These are phyloP conservation scores for Suillus cothurnatus DNA, from an alignment of 768 basidiomycete genomes.

Conservation along the genomic window DNA sequence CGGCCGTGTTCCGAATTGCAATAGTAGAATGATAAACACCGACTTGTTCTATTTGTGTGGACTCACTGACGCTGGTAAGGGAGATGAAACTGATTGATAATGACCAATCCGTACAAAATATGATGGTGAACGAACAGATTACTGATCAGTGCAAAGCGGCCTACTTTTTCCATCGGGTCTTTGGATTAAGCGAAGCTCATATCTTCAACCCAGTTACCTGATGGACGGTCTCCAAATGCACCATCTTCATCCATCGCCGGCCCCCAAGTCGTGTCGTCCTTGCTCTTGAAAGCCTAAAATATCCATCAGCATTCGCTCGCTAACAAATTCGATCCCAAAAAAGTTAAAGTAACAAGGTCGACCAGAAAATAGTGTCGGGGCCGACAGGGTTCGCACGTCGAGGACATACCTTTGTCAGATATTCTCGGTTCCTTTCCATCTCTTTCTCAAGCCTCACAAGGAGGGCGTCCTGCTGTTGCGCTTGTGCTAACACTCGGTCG, in stretches of 20 bases:
- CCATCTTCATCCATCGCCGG: constrained; percentile 30
- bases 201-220: constrained; percentile 30
- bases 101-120: not conserved
- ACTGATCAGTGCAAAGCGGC: not conserved
- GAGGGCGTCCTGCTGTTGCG: constrained; percentile 47
- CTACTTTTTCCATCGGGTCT: not conserved
- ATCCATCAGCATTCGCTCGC: not conserved
- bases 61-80: not conserved
- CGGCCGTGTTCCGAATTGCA: not conserved
- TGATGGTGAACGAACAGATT: not conserved
- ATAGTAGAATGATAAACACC: not conserved
- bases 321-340: not conserved
- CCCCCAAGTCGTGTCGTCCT: constrained; percentile 30
- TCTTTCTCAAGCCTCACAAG: constrained; percentile 28
- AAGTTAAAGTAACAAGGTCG: not conserved
- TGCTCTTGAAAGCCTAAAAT: constrained; percentile 32
- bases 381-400: not conserved
- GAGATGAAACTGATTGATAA: too few species aligned
- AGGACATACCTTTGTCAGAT: constrained; percentile 62
- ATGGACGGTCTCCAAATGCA: constrained; percentile 15
- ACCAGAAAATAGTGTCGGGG: constrained; percentile 1
- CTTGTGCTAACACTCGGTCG: constrained; percentile 54
- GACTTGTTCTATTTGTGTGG: not conserved
- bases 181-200: constrained; percentile 18
- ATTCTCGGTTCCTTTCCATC: constrained; percentile 69